Base-by-base conservation (phyloP, 306 rosid species). In the Quercus ilex region DNA sequence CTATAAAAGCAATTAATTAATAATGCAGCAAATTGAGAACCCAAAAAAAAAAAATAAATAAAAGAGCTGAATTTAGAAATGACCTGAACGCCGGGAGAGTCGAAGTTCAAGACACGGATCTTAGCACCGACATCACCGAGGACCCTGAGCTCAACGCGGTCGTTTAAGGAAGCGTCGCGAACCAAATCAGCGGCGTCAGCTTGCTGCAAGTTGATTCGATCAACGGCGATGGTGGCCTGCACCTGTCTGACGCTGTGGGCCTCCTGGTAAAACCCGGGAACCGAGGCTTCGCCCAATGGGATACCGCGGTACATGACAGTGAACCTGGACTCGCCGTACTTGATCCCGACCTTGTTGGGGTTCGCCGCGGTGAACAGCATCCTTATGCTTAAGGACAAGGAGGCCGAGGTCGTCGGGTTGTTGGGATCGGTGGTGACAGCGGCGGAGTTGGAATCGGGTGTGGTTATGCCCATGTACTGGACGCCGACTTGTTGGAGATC, bases 281-380 rank as follows among this genome's bases (percentile, higher is more conserved):
- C 96, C 0, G 90, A 75, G 20, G 99, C 99, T 57, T 86, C 88
- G 0, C 99, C 98, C 46, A 95, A 30, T 1, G 99, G 99, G 69
- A 95, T 92, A 3, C 99, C 99, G 2, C 94, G 84, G 86, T 95
- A 95, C 98, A 95, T 92, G n/a, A 93, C 97, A 2, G 97, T 90
- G 83, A 95, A 95, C 84, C 86, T 89, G 62, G 97, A 92, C 85
- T 91, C 90, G 6, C 97, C 97, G 90, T 92, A 93, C 86, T 87
- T 90, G 87, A 95, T 95, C 73, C 99, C 99, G 0, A 95, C 99
- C 87, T 91, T 92, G 85, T 95, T 95, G 0, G 99, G 99, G 82
- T 95, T 95, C 6, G 33, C 87, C 1, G 97, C 99, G 3, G 89
- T 74, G 92, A 91, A 92, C 20, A 92, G 88, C 76, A 95, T 58